Conservation (phyloP, 352 stramenopile genomes). For the Phytophthora nicotianae region DNA sequence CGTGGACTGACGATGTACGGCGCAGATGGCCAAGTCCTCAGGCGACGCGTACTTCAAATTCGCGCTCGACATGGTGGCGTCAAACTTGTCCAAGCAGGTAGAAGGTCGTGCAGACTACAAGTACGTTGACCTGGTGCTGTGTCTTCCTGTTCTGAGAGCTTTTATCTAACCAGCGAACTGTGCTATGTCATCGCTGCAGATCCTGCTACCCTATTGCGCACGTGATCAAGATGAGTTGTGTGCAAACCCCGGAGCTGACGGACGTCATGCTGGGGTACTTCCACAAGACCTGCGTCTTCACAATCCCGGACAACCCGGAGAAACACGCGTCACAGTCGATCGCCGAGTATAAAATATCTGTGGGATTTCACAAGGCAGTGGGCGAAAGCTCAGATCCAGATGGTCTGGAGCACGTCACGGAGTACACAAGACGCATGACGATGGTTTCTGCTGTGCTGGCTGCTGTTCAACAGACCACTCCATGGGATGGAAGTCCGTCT, state of each 20-base stretch:
- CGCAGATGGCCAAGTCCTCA: slow-evolving; percentile 55
- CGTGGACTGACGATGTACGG: neutral
- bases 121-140: slow-evolving; percentile 34
- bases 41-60: slow-evolving; percentile 75
- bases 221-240: slow-evolving; percentile 81
- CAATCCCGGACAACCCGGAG: slow-evolving; percentile 61
- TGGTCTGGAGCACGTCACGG: slow-evolving; percentile 73
- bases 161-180: neutral
- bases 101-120: slow-evolving; percentile 78
- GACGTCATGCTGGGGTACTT: slow-evolving; percentile 77
- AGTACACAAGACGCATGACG: slow-evolving; percentile 82
- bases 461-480: slow-evolving; percentile 70
- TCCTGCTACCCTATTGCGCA: slow-evolving; percentile 74
- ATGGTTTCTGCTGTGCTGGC: slow-evolving; percentile 76
- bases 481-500: slow-evolving; percentile 60
- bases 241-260: slow-evolving; percentile 71
- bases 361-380: slow-evolving; percentile 72
- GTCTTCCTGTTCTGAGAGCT: slow-evolving; percentile 1
- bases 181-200: slow-evolving; percentile 24
- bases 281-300: slow-evolving; percentile 77
- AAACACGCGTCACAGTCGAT: slow-evolving; percentile 63
- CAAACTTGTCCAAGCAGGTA: slow-evolving; percentile 73
- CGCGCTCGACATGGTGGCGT: slow-evolving; percentile 71
- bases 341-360: slow-evolving; percentile 65
- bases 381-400: slow-evolving; percentile 63